Evolutionary conservation across 1,284 basidiomycete species (phyloP).

Genomic region (Gymnopus androsaceus): DNA sequence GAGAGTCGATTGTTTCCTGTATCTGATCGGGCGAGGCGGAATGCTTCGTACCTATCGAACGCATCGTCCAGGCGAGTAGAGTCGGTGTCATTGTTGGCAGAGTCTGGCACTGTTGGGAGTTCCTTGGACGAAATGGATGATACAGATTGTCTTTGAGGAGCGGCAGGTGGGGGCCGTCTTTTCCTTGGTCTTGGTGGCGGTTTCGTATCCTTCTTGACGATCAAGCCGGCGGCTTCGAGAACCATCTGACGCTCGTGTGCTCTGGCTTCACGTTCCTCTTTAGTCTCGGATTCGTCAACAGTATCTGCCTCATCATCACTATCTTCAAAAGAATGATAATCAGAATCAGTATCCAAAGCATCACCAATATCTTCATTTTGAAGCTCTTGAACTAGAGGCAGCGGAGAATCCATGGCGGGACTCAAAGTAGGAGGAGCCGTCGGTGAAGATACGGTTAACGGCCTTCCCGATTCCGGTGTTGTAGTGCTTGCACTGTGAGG

Average conservation of each 20-base stretch:
- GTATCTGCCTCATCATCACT: conserved; percentile 52
- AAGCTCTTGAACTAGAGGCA: background rate
- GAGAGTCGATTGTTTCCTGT: conserved; percentile 54
- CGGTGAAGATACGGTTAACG: background rate
- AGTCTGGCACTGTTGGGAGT: conserved; percentile 55
- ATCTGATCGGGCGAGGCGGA: conserved; percentile 54
- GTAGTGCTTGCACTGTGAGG: background rate
- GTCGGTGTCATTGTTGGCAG: conserved; percentile 28
- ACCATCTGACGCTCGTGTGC: conserved; percentile 80
- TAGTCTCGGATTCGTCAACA: conserved; percentile 50
- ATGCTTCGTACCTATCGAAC: conserved; percentile 86
- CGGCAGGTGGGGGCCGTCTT: conserved; percentile 50
- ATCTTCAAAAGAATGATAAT: conserved; percentile 58
- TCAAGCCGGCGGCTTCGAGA: conserved; percentile 84
- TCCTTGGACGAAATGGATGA: conserved; percentile 41
- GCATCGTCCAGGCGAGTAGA: conserved; percentile 75
- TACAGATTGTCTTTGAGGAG: conserved; percentile 29
- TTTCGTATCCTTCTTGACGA: conserved; percentile 60
- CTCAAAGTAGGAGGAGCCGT: background rate
- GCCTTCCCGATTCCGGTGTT: background rate
- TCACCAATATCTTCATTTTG: background rate
- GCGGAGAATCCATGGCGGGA: background rate
- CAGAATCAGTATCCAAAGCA: conserved; percentile 35
- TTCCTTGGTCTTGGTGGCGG: conserved; percentile 39
- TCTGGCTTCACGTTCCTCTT: conserved; percentile 61